These are phyloP conservation scores for Xylaria sp. DNA, from an alignment of 2,329 filamentous ascomycete species.

Conservation along the genomic window DNA sequence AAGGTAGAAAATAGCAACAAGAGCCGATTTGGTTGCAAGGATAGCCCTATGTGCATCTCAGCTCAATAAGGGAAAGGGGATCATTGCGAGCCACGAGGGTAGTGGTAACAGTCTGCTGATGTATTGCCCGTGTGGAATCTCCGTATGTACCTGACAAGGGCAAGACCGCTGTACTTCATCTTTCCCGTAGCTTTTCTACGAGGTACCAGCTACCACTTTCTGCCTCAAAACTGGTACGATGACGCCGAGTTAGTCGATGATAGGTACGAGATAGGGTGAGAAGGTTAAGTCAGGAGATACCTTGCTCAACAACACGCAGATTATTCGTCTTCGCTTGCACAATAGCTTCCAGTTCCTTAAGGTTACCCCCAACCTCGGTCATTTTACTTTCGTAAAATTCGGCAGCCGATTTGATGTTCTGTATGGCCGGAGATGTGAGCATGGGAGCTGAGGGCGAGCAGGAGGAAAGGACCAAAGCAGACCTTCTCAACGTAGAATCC, in stretches of 20 bases:
- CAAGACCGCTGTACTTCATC: background rate
- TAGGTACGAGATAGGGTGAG: slow-evolving; percentile 22
- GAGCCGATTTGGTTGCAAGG: background rate
- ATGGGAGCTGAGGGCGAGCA: background rate
- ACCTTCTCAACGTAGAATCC: slow-evolving; percentile 68
- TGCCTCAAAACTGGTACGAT: slow-evolving; percentile 37
- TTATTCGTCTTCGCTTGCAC: slow-evolving; percentile 73
- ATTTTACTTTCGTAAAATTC: slow-evolving; percentile 55
- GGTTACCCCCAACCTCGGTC: slow-evolving; percentile 46
- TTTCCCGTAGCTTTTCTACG: slow-evolving; percentile 12
- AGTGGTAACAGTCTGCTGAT: background rate
- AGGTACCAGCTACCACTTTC: slow-evolving; percentile 36
- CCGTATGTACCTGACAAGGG: background rate
- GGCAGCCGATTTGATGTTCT: slow-evolving; percentile 50
- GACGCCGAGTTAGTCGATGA: slow-evolving; percentile 1
- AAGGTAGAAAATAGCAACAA: background rate
- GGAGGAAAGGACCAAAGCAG: background rate
- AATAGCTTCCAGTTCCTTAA: slow-evolving; percentile 53
- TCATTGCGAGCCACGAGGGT: background rate
- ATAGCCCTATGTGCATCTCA: background rate
- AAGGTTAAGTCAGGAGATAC: slow-evolving; percentile 37
- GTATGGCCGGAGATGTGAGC: slow-evolving; percentile 13
- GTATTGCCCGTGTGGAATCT: background rate
- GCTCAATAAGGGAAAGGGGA: background rate
- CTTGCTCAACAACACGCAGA: slow-evolving; percentile 82